Percentiles rank a stretch among this genome's conserved stretches.
Evolutionary conservation across 2,329 filamentous ascomycete genomes (phyloP).

Genomic region (Aspergillus brasiliensis): DNA sequence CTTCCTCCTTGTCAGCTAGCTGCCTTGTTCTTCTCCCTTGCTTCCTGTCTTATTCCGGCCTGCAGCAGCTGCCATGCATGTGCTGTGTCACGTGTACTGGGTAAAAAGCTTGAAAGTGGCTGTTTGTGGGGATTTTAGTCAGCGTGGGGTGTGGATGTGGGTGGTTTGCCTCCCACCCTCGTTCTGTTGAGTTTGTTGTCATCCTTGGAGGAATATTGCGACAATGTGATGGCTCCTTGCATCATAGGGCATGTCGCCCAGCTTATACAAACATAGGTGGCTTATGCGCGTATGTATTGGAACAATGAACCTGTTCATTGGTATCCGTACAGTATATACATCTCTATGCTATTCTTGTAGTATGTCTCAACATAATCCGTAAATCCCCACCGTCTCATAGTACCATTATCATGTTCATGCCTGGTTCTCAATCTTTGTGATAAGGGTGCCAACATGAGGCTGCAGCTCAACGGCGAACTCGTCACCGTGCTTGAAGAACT

Average conservation of each 20-base stretch:
- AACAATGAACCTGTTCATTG: not conserved
- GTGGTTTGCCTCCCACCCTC: not conserved
- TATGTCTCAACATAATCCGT: not conserved
- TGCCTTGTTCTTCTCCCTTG: no score
- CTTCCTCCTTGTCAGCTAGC: no score
- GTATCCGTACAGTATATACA: conserved; percentile 1
- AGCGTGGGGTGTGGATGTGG: conserved; percentile 1
- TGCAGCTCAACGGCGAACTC: conserved; percentile 53
- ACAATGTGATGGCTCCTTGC: not conserved
- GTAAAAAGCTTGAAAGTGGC: no score
- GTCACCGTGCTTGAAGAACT: conserved; percentile 49
- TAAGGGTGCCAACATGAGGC: conserved; percentile 53
- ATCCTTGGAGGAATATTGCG: not conserved
- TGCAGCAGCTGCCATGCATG: no score
- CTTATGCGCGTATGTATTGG: not conserved
- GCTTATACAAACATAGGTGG: not conserved
- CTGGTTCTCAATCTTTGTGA: conserved; percentile 47
- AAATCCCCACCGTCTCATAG: not conserved
- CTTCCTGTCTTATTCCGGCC: no score
- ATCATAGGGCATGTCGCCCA: not conserved
- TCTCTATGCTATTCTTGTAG: not conserved
- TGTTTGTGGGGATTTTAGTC: not conserved
- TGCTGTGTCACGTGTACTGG: no score
- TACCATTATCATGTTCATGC: not conserved
- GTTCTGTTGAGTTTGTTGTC: not conserved